Evolutionary conservation across 768 basidiomycete genomes (phyloP), one percentile per base, ranked within the genome.

Genomic region (Collybiopsis luxurians): DNA sequence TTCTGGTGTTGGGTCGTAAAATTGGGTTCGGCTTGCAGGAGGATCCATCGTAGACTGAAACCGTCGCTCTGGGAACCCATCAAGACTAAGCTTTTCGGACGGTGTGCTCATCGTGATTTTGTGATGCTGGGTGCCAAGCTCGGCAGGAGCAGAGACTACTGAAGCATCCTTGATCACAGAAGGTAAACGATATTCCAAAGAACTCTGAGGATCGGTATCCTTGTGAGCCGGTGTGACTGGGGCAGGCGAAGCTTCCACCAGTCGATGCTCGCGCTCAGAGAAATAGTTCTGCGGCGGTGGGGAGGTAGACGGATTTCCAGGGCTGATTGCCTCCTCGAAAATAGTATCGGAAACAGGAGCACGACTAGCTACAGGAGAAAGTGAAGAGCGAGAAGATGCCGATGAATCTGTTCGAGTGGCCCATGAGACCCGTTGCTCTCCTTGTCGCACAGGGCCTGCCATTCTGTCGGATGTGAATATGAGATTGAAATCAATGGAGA

Each of bases 401-500:
- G 73, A 67, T 1, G 73, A 69, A 38, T 72, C 75, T 13, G 69
- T 64, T 31, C 79, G 69, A 3, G 79, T 72, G 5, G 84, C 81
- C 89, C 88, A 90, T 9, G 80, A 71, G 3, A 89, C 73, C 12
- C 67, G 70, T 13, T 75, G 72, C 53, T 83, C 79, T 3, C 78
- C 78, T 30, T 70, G 77, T 10, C 75, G 71, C 34, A 93, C 79
- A 9, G 84, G 80, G 5, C 89, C 82, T 9, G 77, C 70, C 92
- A 94, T 93, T 65, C 90, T 90, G 64, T 38, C 1, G 43, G 21
- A 53, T 42, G 31, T 63, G 31, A 59, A 66, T 39, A 44, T 10
- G 36, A 19, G n/a, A 44, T 10, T 15, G 10, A 47, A 12, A 27
- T 24, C 28, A 42, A 46, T 21, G 4, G 23, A 15, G 19, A 31